Base-by-base conservation (phyloP, 805 yeast species). In the Lipomyces starkeyi region DNA sequence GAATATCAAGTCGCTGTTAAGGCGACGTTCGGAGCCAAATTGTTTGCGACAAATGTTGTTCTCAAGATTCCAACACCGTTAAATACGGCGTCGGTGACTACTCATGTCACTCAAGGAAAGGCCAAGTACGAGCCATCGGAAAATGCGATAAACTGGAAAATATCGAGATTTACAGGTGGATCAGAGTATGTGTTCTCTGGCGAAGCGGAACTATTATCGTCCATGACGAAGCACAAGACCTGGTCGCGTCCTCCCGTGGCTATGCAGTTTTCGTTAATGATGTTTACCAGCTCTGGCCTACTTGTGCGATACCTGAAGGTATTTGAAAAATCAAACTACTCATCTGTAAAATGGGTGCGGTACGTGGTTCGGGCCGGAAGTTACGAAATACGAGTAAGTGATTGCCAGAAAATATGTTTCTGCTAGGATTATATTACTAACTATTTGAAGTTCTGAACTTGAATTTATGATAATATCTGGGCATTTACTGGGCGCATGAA, bases 271-370 rank as follows among this genome's bases (percentile, higher is more conserved):
- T 82, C 82, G 56, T 79, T 93, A 60, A 84, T 88, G 63, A 90
- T 89, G 91, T 90, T 86, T 76, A 87, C 93, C 13, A 82, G 89
- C 68, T 88, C 94, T 8, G 96, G 97, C 0, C 80, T 91, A 58
- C 84, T 85, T 20, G 94, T 93, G 52, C 84, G 89, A 69, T 90
- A 85, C 76, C 81, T 93, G 73, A 87, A 86, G 75, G 88, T 94
- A 4, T 80, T 76, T 68, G 83, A 93, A 80, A 80, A 83, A 77
- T 74, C 79, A 74, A 85, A 85, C 64, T 91, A 91, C 79, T 81
- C 84, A 34, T 87, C 97, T 0, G 87, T 91, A 27, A 94, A 93
- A 76, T 92, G 97, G 97, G 96, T 93, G 43, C 86, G 91, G 73
- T 94, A 94, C 76, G 76, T 85, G 17, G 84, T 94, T 0, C 85